Base-by-base conservation (phyloP, 495 filamentous ascomycete species). In the Aspergillus haitiensis region DNA sequence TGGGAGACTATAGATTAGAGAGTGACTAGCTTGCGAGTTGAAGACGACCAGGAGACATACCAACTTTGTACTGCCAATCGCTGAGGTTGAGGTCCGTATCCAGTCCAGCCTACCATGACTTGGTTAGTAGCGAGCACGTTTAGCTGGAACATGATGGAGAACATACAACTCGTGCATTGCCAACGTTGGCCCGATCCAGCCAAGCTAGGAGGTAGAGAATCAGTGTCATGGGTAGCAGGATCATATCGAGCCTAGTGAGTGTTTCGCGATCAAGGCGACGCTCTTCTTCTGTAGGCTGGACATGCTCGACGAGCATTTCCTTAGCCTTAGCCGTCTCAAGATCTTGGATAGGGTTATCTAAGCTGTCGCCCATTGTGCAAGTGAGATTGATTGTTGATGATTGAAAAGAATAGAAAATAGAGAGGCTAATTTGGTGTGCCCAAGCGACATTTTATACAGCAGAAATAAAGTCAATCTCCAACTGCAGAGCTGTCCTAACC, bases 181-280 rank as follows among this genome's bases (percentile, higher is more conserved):
- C 59, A 8, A 61, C 59, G 27, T 61, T 61, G 11, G 59, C 59
- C 1, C 59, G 59, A 32, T 61, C 59, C 52, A 61, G 52, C 59
- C 59, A 61, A 31, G 57, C 57, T 10, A 60, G 57, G 21, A 60
- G 40, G 18, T 60, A 60, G 37, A 60, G 49, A 10, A 60, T 60
- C 21, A 60, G 40, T 9, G 57, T 60, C 57, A 60, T 60, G 18
- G 57, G 57, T 50, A 60, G 53, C 39, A 60, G n/a, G 10, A 60
- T 35, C 49, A 60, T 15, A 39, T 60, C 57, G n/a, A 60, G 57
- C 45, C 50, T 40, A 1, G 21, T 32, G 37, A 60, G 49, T 9
- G 57, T 60, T 27, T 60, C 49, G 7, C 44, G 39, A n/a, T 60
- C 49, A 11, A 60, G 50, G 39, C 54, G 10, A 16, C 35, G 49